phyloP scores from a whole-genome alignment of 306 rosid species.

The Pterocarpus macrocarpus region DNA sequence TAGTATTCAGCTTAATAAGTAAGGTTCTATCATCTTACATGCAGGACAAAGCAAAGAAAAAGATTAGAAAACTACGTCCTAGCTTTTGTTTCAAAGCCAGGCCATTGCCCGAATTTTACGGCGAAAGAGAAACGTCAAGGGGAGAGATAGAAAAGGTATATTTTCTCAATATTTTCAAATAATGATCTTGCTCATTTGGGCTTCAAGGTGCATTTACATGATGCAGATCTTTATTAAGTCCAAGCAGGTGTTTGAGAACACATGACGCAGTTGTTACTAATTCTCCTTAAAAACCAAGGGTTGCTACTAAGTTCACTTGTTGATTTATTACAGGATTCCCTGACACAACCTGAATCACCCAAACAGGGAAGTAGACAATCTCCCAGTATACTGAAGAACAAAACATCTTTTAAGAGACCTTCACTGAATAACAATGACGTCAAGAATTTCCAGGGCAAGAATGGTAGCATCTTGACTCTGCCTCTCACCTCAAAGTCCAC shows the following conservation, averaged over 20 bases:
- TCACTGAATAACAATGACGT: conserved; percentile 56
- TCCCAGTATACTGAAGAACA: conserved; percentile 49
- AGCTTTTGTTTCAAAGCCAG: conserved; percentile 93
- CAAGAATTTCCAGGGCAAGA: conserved; percentile 58
- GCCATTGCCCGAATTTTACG: conserved; percentile 88
- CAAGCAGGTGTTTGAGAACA: neutral
- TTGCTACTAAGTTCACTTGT: conserved; percentile 5
- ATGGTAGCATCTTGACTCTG: conserved; percentile 46
- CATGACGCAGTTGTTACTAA: neutral
- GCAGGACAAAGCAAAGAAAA: conserved; percentile 84
- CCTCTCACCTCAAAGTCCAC: conserved; percentile 58
- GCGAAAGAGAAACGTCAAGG: conserved; percentile 67
- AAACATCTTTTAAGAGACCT: conserved; percentile 49
- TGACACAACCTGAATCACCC: conserved; percentile 53
- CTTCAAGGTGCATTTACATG: neutral
- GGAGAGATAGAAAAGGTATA: conserved; percentile 60
- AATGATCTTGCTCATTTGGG: neutral
- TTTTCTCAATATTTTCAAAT: neutral
- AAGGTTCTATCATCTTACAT: conserved; percentile 17
- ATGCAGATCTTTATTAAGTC: neutral
- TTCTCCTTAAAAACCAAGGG: neutral
- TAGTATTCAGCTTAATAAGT: conserved; percentile 10
- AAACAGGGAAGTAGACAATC: conserved; percentile 54
- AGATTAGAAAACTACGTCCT: conserved; percentile 75
- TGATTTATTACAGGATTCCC: conserved; percentile 49